Base-by-base conservation (phyloP, 441 rosid genomes). In the Kokia cookei region DNA sequence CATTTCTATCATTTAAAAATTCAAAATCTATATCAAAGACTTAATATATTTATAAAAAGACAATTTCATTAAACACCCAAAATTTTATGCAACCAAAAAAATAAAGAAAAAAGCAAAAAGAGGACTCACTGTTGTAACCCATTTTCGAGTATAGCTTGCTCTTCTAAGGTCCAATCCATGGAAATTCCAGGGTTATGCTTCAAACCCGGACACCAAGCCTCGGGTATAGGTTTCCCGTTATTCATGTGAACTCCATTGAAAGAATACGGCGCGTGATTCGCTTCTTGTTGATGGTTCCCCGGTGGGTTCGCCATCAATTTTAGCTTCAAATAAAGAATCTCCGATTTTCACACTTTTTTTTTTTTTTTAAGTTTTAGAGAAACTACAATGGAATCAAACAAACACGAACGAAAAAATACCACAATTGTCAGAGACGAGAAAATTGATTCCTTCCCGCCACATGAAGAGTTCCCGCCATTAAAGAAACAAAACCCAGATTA, bases 151-250 rank as follows among this genome's bases (percentile, higher is more conserved):
- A 85, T 73, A 15, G 77, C 67, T 73, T 89, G 93, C 82, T 90
- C 96, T 26, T 90, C 87, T 8, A 69, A 2, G 11, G 81, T 82
- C 96, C 91, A 90, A 37, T 86, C 89, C 32, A 71, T 24, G 50
- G 90, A 82, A 76, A 88, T 86, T 62, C 90, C 93, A 1, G 86
- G 89, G 69, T 87, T 84, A 69, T 88, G 91, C 78, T 76, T 83
- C 87, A 86, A 69, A 57, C 50, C 43, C 27, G 80, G 19, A 50
- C 55, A 75, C 37, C 80, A 80, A 65, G 74, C 76, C 37, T 78
- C 87, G 0, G 68, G 73, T 37, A 55, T 75, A 60, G 78, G 64
- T 77, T 75, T 79, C 12, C 83, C 80, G 59, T 74, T 77, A 73
- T 40, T 74, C 5, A 79, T 77, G 71, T 73, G 73, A 11, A 59